Base-by-base conservation (phyloP, 2,329 filamentous ascomycete species). In the Trichophyton benhamiae region DNA sequence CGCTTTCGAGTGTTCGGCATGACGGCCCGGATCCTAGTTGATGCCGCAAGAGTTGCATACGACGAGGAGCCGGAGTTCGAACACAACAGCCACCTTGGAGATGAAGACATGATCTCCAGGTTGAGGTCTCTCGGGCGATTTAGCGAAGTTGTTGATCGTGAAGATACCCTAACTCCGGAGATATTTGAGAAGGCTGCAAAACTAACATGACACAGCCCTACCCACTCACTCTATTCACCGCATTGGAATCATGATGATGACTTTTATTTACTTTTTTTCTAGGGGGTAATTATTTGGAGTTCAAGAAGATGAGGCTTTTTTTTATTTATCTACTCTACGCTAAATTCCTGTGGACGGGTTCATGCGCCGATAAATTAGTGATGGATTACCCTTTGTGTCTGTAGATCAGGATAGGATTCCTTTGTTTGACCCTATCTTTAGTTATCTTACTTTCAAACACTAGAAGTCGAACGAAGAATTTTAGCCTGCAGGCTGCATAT, bases 1-100 rank as follows among this genome's bases (percentile, higher is more conserved):
- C 79, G 87, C 42, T 96, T 94, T 75, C 85, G 88, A 67, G 91
- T 97, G 3, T 96, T 91, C 82, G 92, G 92, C 15, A 92, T 97
- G 89, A 97, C 92, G 60, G 92, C 90, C 2, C 80, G 90, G 59
- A 92, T 97, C 60, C 73, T 96, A 60, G 89, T 96, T 3, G 92
- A 97, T 75, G 87, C 88, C 3, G 91, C 92, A 38, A 80, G 89
- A 64, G 81, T 95, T 17, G 92, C 91, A 20, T 97, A 94, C 72
- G 87, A 76, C 1, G 82, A 87, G 75, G 84, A 89, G 70, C 92
- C 92, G 3, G 87, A 90, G 71, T 95, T 96, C 72, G 89, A 95
- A 76, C 83, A 83, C 68, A 83, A 84, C 64, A 78, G 77, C 60
- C 80, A 83, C 71, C 81, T 84, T 68, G 84, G 84, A 0, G 86